Evolutionary conservation across 2,329 filamentous ascomycete species (phyloP).

Genomic region (Camptophora hylomeconis): DNA sequence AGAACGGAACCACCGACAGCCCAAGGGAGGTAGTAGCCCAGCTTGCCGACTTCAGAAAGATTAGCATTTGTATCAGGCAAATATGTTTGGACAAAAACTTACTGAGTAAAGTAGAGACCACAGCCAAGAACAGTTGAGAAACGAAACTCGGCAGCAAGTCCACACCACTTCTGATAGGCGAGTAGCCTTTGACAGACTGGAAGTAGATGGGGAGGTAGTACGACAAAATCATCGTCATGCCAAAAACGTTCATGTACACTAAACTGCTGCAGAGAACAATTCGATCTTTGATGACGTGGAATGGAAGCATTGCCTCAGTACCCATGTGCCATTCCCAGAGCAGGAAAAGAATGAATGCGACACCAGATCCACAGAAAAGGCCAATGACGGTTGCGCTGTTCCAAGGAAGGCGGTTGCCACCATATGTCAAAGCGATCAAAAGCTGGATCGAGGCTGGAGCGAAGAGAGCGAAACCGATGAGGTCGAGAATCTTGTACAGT

Average conservation of each 20-base stretch:
- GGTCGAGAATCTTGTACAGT: constrained; percentile 39
- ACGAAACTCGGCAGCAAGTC: constrained; percentile 15
- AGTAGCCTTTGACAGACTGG: constrained; percentile 17
- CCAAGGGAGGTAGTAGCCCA: constrained; percentile 18
- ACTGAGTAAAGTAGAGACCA: constrained; percentile 12
- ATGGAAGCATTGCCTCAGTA: constrained; percentile 17
- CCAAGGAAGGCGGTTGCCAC: constrained; percentile 19
- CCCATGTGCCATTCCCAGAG: constrained; percentile 17
- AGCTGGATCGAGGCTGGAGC: constrained; percentile 23
- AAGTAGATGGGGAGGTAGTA: constrained; percentile 21
- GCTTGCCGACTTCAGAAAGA: constrained; percentile 7
- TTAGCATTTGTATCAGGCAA: neutral
- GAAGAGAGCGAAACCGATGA: constrained; percentile 47
- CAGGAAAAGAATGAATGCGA: constrained; percentile 19
- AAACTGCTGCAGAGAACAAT: constrained; percentile 13
- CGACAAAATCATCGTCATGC: constrained; percentile 11
- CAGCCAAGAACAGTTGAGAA: constrained; percentile 8
- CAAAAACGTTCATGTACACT: constrained; percentile 12
- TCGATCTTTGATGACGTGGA: constrained; percentile 11
- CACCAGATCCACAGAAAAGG: constrained; percentile 22
- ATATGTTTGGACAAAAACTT: neutral
- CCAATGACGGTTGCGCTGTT: constrained; percentile 24
- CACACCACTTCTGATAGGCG: constrained; percentile 17
- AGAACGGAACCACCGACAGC: constrained; percentile 16
- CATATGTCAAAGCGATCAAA: constrained; percentile 14